Base-by-base conservation (phyloP, 148 eudicot genomes). In the Vaccinium corymbosum region DNA sequence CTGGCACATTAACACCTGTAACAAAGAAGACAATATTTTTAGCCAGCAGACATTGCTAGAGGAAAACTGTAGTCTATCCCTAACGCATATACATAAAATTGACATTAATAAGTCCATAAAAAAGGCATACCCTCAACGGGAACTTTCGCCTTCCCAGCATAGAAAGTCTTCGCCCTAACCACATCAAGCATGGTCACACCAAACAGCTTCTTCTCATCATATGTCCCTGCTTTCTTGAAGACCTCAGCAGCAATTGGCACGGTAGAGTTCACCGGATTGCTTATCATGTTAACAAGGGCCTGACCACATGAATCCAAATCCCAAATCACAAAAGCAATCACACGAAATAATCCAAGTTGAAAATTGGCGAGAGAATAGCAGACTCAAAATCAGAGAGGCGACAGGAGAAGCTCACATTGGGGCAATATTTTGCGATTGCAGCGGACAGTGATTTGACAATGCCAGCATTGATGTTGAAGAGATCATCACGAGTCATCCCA, bases 401-500 rank as follows among this genome's bases (percentile, higher is more conserved):
- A 61, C 15, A 32, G 4, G 20, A 62, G 50, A 48, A 48, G 86
- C 94, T 90, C 87, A 97, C 99, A 88, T 94, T 84, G 32, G 99
- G 99, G 83, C 98, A 95, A 50, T 97, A 91, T 87, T 92, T 93
- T 81, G 99, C 91, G 75, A 97, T 95, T 48, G 94, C 95, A 59
- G 85, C 85, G 88, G 91, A 87, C 56, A 97, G 92, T 71, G 89
- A 85, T 85, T 92, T 93, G 78, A 97, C 99, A 89, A 97, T 97
- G 74, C 99, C 98, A 38, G 99, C 99, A 89, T 97, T 97, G 87
- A 97, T 95, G 89, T 95, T 94, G 86, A 97, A 97, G 85, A 97
- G 98, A 83, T 97, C 99, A 85, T 97, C 98, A 79, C 99, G 92
- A 25, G 98, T 95, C 99, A 97, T 97, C 82, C 99, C 99, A 7